Evolutionary conservation across 2,329 filamentous ascomycete genomes (phyloP), one percentile per base, ranked within the genome.

Genomic region (Clonostachys byssicola): DNA sequence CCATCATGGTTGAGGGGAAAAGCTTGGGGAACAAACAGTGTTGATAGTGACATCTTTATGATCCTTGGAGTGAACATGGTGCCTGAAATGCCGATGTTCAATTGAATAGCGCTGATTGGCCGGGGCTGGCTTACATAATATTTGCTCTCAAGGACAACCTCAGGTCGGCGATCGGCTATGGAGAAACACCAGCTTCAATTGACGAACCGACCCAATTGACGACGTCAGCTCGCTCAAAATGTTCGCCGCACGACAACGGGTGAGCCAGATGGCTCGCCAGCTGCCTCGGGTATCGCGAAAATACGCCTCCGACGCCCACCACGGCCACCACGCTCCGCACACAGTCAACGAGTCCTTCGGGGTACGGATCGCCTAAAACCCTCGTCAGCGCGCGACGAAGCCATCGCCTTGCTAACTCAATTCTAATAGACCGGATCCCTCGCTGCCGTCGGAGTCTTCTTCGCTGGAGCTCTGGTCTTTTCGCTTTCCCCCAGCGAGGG

Each of bases 221-320:
- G 57, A 57, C 55, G 49, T 50, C 54, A 53, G 55, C 49, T 49
- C 53, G 52, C 54, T 54, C 57, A 65, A 55, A 47, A 71, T 71
- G 68, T 60, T 68, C 56, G 64, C 66, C 53, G 64, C 67, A 64
- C 70, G 73, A 66, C 71, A 71, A 58, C 66, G 72, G 64, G 70
- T 61, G 60, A 64, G 61, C 60, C 60, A 57, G 44, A 50, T 63
- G 41, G 64, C 64, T 50, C 62, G 66, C 49, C 63, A 64, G 55
- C 59, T 68, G 52, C 62, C 63, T 56, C 59, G 64, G 49, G 57
- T 61, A 53, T 62, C 68, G 53, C 73, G 77, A 58, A 68, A 68
- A 50, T 81, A 81, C 61, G 78, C 77, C 54, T 81, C 77, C 59
- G 71, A 75, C 53, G 66, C 68, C 61, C 75, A 78, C 61, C 75